Evolutionary conservation across 129 eudicot species (phyloP).

Genomic region (Mikania micrantha): DNA sequence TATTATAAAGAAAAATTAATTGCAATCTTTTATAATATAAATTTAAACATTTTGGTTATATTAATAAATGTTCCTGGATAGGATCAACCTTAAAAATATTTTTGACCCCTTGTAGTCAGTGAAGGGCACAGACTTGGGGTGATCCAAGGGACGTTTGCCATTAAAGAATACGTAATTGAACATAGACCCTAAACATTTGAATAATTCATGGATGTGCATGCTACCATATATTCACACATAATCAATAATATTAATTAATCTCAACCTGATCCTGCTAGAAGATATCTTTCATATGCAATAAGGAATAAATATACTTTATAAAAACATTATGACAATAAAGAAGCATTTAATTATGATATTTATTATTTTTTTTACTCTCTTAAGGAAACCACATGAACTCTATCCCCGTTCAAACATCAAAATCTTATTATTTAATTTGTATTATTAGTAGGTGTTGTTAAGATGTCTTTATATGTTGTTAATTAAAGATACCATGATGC

Average conservation of each 20-base stretch:
- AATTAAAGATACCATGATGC: too few relatives aligned
- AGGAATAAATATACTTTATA: neutral
- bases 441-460: neutral
- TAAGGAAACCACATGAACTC: slow-evolving; percentile 21
- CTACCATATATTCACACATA: neutral
- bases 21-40: neutral
- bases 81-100: slow-evolving; percentile 27
- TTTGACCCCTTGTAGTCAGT: slow-evolving; percentile 26
- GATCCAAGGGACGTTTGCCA: slow-evolving; percentile 24
- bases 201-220: slow-evolving; percentile 21
- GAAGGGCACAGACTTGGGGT: slow-evolving; percentile 35
- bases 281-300: neutral
- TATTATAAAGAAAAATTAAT: slow-evolving; percentile 2
- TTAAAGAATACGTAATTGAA: slow-evolving; percentile 3
- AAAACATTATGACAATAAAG: neutral
- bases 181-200: slow-evolving; percentile 10
- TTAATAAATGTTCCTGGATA: neutral
- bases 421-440: neutral
- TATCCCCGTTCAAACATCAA: slow-evolving; percentile 6
- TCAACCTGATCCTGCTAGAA: slow-evolving; percentile 9
- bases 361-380: neutral
- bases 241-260: slow-evolving; percentile 10
- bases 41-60: neutral
- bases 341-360: neutral
- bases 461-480: too few relatives aligned